Conservation (phyloP, 2,329 filamentous ascomycete species). For the Penicillium sp. region DNA sequence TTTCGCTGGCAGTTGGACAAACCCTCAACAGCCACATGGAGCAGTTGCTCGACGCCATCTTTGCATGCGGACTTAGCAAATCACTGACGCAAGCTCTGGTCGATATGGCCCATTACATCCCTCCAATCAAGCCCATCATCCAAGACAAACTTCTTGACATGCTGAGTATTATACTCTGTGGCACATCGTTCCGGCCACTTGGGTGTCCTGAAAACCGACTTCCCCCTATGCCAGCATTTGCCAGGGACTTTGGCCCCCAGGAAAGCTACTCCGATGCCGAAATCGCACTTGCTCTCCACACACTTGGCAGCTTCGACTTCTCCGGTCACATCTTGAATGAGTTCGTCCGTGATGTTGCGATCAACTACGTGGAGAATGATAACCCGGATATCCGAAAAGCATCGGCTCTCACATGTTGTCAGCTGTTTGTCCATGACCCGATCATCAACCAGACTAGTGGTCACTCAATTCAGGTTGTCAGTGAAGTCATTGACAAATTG, state of each 20-base stretch:
- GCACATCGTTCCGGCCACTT: slow-evolving; percentile 86
- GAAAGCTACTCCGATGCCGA: slow-evolving; percentile 84
- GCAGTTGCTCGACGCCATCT: slow-evolving; percentile 90
- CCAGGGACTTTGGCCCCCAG: slow-evolving; percentile 82
- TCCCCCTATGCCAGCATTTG: slow-evolving; percentile 77
- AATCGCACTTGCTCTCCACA: slow-evolving; percentile 90
- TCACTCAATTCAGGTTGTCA: slow-evolving; percentile 94
- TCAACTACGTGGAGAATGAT: slow-evolving; percentile 96
- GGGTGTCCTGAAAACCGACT: slow-evolving; percentile 89
- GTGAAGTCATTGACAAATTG: slow-evolving; percentile 96
- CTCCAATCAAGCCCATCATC: slow-evolving; percentile 87
- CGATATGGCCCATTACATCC: slow-evolving; percentile 99
- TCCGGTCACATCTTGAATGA: slow-evolving; percentile 89
- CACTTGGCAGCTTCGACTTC: slow-evolving; percentile 97
- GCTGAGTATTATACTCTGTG: slow-evolving; percentile 89
- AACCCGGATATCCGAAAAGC: slow-evolving; percentile 92
- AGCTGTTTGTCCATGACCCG: slow-evolving; percentile 93
- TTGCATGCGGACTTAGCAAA: slow-evolving; percentile 91
- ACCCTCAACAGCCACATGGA: slow-evolving; percentile 99
- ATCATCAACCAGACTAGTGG: slow-evolving; percentile 98
- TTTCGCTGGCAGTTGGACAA: slow-evolving; percentile 93
- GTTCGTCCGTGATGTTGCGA: slow-evolving; percentile 96
- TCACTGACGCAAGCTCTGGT: slow-evolving; percentile 94
- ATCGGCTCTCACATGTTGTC: slow-evolving; percentile 93
- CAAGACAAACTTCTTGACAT: slow-evolving; percentile 94